Evolutionary conservation across 768 basidiomycete genomes (phyloP), one percentile per base, ranked within the genome.

Genomic region (Mrakia gelida): DNA sequence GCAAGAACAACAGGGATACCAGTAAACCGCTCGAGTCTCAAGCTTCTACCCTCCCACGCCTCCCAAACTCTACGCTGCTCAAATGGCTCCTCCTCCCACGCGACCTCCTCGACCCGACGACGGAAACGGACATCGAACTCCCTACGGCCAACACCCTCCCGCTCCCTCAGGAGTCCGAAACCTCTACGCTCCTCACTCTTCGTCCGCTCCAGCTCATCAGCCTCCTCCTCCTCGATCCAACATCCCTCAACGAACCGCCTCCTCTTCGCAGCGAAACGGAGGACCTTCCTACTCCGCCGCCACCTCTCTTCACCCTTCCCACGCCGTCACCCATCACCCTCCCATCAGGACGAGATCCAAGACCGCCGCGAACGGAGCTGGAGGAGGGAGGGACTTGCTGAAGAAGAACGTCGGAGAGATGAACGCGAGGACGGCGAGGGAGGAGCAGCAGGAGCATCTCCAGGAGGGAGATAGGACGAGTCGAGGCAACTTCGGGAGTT

Each of bases 41-140:
- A 63, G 62, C 30, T 63, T 63, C 62, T 63, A 63, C 62, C n/a
- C 62, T n/a, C 62, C 62, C n/a, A 28, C 62, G 2, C 62, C 62
- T 28, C 62, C 62, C 28, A 63, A 34, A 30, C 62, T 63, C 28
- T 63, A 63, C 62, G 28, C 26, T 28, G 62, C 62, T 34, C 62
- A 63, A 23, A 63, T 63, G 62, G 28, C 62, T 30, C 62, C 62
- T 30, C 62, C 62, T 28, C 62, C 62, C 6, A 63, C 62, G 32
- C 62, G 62, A 28, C 62, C 62, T 28, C 62, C 62, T 28, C n/a
- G 28, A 30, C 62, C 62, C 5, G 62, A 63, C 15, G 62, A 34
- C 62, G 5, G 62, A 63, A 30, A 28, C 62, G 61, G 8, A 7
- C 52, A 54, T 63, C 62, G 62, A 63, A 23, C 6, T 6, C 26